Conservation (phyloP, 2,329 filamentous ascomycete species). For the Calonectria pteridis region DNA sequence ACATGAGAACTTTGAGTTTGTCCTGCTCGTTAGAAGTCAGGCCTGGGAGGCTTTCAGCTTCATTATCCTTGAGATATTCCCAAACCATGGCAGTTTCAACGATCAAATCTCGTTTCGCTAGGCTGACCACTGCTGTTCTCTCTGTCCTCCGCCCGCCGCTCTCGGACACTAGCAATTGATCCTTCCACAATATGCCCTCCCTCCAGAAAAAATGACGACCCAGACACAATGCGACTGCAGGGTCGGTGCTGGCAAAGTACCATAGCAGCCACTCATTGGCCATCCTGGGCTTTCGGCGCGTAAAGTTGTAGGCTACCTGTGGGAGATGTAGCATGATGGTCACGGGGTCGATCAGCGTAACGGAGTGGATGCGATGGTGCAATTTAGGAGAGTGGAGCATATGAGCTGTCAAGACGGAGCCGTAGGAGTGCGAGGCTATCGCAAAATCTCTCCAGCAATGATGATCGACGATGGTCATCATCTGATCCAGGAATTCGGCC, state of each 20-base stretch:
- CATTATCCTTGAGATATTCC: slow-evolving; percentile 61
- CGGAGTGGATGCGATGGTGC: slow-evolving; percentile 62
- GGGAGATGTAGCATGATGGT: slow-evolving; percentile 76
- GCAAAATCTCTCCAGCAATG: slow-evolving; percentile 71
- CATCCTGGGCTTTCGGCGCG: slow-evolving; percentile 60
- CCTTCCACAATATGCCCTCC: slow-evolving; percentile 78
- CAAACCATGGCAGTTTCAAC: slow-evolving; percentile 71
- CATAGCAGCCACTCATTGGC: slow-evolving; percentile 80
- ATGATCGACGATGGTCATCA: slow-evolving; percentile 67
- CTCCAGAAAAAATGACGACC: slow-evolving; percentile 79
- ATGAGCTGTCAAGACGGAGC: slow-evolving; percentile 72
- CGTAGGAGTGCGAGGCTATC: slow-evolving; percentile 73
- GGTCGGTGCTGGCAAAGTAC: slow-evolving; percentile 78
- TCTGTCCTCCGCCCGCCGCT: slow-evolving; percentile 34
- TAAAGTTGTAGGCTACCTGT: slow-evolving; percentile 80
- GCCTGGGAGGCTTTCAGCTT: slow-evolving; percentile 32
- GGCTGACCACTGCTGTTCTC: slow-evolving; percentile 65
- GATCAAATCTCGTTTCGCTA: slow-evolving; percentile 74
- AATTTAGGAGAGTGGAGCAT: slow-evolving; percentile 65
- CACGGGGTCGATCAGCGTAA: slow-evolving; percentile 71
- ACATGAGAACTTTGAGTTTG: slow-evolving; percentile 70
- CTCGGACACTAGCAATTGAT: slow-evolving; percentile 62
- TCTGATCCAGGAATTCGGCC: slow-evolving; percentile 66
- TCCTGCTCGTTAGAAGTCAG: slow-evolving; percentile 21
- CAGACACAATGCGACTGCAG: slow-evolving; percentile 74